Conservation (phyloP, 2,329 filamentous ascomycete genomes). For the Alternaria longipes region DNA sequence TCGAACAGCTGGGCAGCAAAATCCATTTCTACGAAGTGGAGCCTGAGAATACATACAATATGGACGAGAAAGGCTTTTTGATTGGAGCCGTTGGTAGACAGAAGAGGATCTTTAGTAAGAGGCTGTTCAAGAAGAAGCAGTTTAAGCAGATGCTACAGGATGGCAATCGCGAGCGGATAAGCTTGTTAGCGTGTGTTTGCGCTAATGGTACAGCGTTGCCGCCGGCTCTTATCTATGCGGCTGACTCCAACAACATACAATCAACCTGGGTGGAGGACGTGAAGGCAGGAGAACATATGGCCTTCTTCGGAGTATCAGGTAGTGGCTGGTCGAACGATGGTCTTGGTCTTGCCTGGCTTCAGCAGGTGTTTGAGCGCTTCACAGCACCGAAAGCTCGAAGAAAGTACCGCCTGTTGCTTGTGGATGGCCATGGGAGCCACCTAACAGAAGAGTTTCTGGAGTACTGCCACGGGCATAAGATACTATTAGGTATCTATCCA, state of each 20-base stretch:
- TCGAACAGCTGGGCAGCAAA: slow-evolving; percentile 15
- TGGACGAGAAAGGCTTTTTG: neutral
- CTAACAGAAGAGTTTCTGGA: slow-evolving; percentile 44
- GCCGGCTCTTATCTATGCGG: slow-evolving; percentile 20
- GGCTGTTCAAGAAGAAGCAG: slow-evolving; percentile 1
- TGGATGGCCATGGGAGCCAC: slow-evolving; percentile 50
- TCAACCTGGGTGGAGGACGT: neutral
- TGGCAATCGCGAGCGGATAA: slow-evolving; percentile 17
- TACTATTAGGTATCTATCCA: neutral
- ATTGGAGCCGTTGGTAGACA: slow-evolving; percentile 10
- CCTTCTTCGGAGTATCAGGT: neutral
- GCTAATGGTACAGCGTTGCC: slow-evolving; percentile 21
- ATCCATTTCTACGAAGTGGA: slow-evolving; percentile 20
- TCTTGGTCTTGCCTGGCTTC: slow-evolving; percentile 2
- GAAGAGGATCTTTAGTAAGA: slow-evolving; percentile 21
- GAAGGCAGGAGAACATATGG: slow-evolving; percentile 6
- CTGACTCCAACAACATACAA: slow-evolving; percentile 13
- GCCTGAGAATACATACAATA: slow-evolving; percentile 15
- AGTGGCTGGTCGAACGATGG: slow-evolving; percentile 1
- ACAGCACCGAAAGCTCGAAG: slow-evolving; percentile 33
- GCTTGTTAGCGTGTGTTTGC: slow-evolving; percentile 19
- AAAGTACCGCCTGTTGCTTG: slow-evolving; percentile 47
- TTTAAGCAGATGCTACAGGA: slow-evolving; percentile 11
- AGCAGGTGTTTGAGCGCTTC: slow-evolving; percentile 11
- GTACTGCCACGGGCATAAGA: slow-evolving; percentile 17